A percentile compares a stretch with the other conserved stretches of the same genome.
These are phyloP conservation scores for Phytopythium chamaehyphon DNA, from an alignment of 352 stramenopile species.

Conservation along the genomic window DNA sequence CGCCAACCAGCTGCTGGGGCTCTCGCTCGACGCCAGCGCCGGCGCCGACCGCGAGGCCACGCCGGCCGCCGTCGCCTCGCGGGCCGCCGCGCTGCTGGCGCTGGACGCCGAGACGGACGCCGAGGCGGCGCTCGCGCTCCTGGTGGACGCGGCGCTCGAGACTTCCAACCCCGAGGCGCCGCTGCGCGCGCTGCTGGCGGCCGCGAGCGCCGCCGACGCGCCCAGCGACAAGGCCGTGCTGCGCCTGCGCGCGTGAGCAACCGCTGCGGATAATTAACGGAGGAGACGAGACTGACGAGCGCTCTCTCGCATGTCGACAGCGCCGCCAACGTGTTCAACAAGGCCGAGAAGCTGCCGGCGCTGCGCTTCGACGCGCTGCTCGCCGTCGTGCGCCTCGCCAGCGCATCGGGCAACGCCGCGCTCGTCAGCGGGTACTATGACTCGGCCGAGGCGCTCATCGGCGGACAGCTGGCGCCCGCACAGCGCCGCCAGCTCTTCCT, in stretches of 20 bases:
- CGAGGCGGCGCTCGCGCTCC: constrained; percentile 56
- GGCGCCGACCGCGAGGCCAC: constrained; percentile 76
- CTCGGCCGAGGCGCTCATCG: constrained; percentile 54
- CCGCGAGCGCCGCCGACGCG: constrained; percentile 31
- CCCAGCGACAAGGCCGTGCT: constrained; percentile 65
- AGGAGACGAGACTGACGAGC: not conserved
- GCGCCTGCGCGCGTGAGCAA: constrained; percentile 66
- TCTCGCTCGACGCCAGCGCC: constrained; percentile 38
- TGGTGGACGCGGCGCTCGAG: constrained; percentile 18
- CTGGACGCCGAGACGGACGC: constrained; percentile 75
- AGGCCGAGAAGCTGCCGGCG: constrained; percentile 44
- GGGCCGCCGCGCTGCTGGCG: constrained; percentile 53
- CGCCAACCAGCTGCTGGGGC: constrained; percentile 73
- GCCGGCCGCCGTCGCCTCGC: constrained; percentile 39
- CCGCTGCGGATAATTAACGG: no score
- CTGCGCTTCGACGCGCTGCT: constrained; percentile 72
- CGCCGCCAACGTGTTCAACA: constrained; percentile 73
- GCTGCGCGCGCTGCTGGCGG: constrained; percentile 31
- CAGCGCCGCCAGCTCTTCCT: constrained; percentile 63
- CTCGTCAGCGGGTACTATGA: constrained; percentile 72
- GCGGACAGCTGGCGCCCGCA: constrained; percentile 31
- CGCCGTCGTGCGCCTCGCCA: constrained; percentile 52
- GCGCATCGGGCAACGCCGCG: constrained; percentile 47
- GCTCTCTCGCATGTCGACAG: no score
- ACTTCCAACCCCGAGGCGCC: constrained; percentile 16